Evolutionary conservation across 164 flowering plant species (phyloP).

Genomic region (Macadamia tetraphylla): DNA sequence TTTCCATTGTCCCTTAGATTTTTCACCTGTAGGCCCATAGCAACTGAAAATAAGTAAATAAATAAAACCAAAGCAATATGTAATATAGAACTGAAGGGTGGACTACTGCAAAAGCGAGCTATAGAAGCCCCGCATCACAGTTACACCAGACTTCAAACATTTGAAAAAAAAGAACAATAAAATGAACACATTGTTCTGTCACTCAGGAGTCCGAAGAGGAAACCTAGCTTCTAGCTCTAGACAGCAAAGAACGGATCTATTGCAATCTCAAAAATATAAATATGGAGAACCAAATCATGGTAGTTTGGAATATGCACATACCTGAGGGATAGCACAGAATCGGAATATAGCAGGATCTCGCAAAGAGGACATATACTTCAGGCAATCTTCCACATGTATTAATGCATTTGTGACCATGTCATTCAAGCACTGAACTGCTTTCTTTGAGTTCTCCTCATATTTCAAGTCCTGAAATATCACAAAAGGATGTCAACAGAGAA

Average conservation of each 20-base stretch:
- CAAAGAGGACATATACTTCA: conserved; percentile 69
- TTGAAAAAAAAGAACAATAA: no score
- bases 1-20: no score
- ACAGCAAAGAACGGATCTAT: background rate
- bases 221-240: background rate
- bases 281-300: background rate
- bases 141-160: no score
- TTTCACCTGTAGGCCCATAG: no score
- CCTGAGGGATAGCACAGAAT: conserved; percentile 97
- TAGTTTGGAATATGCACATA: conserved; percentile 15
- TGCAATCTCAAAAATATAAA: background rate
- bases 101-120: no score
- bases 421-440: conserved; percentile 87
- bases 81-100: no score
- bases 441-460: conserved; percentile 72
- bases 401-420: conserved; percentile 97
- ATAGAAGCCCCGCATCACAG: no score
- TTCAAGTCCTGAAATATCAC: conserved; percentile 63
- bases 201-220: no score
- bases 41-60: no score
- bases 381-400: conserved; percentile 71
- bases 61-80: no score
- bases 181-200: no score
- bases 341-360: conserved; percentile 61
- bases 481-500: background rate